Base-by-base conservation (phyloP, 495 filamentous ascomycete species). In the Pseudoneurospora amorphoporcata region DNA sequence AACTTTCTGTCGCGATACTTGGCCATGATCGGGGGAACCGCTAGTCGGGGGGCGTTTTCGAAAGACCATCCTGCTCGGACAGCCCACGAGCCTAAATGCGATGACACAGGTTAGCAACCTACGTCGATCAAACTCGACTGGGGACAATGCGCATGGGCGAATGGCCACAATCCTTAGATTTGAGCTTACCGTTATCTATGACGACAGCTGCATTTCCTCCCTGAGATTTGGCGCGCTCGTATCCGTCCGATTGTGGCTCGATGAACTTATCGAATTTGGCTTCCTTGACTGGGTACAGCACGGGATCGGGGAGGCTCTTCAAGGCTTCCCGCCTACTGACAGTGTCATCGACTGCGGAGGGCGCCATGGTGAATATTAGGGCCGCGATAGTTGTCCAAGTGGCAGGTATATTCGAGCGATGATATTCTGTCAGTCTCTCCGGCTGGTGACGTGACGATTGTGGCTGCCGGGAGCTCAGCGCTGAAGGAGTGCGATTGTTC, bases 1-100 rank as follows among this genome's bases (percentile, higher is more conserved):
- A 96, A 81, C 82, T 98, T 98, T 70, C 95, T 91, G 79, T 99
- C 95, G 71, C 94, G 88, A 80, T 97, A 99, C 77, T 94, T 90
- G 71, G 95, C 91, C 88, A 95, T 94, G 75, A 97, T 92, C 35
- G 95, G 94, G 29, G 94, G 93, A 58, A 96, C 85, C 61, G 88
- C 85, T 39, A 98, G 84, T 71, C 94, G 88, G 1, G 96, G 96
- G 12, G 82, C 83, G 70, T 88, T 79, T 80, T 98, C 95, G 79
- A 95, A 95, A 37, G 94, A 95, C 94, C 94, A 99, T 43, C 95
- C 95, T 68, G 96, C 94, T 80, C 95, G 92, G 71, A 97, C 90
- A 40, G 89, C 86, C 69, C 91, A 95, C 17, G 95, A 94, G 72
- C 95, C 94, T 98, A 75, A 73, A 17, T 32, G 0, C 71, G 42